These are phyloP conservation scores for Bacidia rubella DNA, from an alignment of 495 filamentous ascomycete species.

Conservation along the genomic window DNA sequence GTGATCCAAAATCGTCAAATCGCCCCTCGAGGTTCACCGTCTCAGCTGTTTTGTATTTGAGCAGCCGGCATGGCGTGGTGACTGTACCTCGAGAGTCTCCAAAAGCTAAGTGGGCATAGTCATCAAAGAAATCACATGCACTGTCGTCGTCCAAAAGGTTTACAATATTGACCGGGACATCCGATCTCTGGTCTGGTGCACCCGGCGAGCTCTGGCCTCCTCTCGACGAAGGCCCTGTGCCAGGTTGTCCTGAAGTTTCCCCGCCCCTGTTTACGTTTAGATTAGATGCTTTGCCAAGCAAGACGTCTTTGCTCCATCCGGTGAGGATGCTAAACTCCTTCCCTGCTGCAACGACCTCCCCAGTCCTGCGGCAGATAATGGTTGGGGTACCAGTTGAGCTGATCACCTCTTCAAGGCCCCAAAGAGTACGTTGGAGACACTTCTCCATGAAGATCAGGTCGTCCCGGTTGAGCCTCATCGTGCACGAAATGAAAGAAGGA, in stretches of 20 bases:
- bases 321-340: conserved; percentile 92
- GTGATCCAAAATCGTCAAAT: conserved; percentile 25
- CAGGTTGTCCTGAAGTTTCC: conserved; percentile 9
- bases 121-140: conserved; percentile 89
- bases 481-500: conserved; percentile 82
- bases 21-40: conserved; percentile 19
- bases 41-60: conserved; percentile 64
- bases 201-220: conserved; percentile 38
- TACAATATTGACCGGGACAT: conserved; percentile 63
- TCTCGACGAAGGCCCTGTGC: conserved; percentile 26
- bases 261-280: conserved; percentile 69
- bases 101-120: conserved; percentile 84
- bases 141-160: conserved; percentile 90
- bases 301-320: conserved; percentile 83
- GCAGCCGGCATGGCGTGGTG: conserved; percentile 67
- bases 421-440: conserved; percentile 82
- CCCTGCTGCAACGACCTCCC: conserved; percentile 80
- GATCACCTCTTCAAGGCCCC: conserved; percentile 86
- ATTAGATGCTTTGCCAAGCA: conserved; percentile 79
- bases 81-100: conserved; percentile 74
- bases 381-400: conserved; percentile 76
- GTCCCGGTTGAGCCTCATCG: conserved; percentile 63
- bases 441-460: conserved; percentile 97
- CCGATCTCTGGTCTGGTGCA: conserved; percentile 16
- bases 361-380: conserved; percentile 80